Evolutionary conservation across 805 yeast genomes (phyloP).

Genomic region (Diddensiella santjacobensis): DNA sequence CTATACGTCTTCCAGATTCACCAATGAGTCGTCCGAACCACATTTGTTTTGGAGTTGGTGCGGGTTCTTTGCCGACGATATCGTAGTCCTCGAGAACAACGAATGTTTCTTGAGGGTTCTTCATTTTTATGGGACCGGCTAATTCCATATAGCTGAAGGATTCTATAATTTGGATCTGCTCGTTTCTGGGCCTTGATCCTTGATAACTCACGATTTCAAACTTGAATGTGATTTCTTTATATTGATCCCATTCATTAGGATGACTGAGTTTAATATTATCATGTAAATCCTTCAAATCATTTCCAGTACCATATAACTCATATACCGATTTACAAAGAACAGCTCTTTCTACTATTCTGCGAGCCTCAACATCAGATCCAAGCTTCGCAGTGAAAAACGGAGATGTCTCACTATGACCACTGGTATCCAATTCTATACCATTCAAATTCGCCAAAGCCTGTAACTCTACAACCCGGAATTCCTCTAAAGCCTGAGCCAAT

Average conservation of each 20-base stretch:
- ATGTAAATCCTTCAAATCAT: conserved; percentile 55
- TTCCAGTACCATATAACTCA: conserved; percentile 80
- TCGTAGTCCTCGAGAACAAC: conserved; percentile 72
- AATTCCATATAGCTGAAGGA: conserved; percentile 66
- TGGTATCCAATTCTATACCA: conserved; percentile 49
- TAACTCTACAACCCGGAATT: conserved; percentile 76
- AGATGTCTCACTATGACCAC: conserved; percentile 47
- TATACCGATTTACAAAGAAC: conserved; percentile 72
- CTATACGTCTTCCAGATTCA: conserved; percentile 56
- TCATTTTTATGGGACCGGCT: conserved; percentile 74
- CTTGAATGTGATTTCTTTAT: conserved; percentile 57
- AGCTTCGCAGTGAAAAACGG: conserved; percentile 75
- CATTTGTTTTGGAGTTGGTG: conserved; percentile 48
- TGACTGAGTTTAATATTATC: conserved; percentile 38
- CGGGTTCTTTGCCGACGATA: conserved; percentile 39
- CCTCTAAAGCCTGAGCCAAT: conserved; percentile 79
- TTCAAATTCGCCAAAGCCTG: conserved; percentile 74
- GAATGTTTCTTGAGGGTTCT: conserved; percentile 66
- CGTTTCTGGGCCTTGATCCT: conserved; percentile 53
- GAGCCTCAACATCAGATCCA: conserved; percentile 64
- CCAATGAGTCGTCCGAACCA: conserved; percentile 79
- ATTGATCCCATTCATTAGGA: conserved; percentile 30
- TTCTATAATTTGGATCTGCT: conserved; percentile 63
- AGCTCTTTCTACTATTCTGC: conserved; percentile 58
- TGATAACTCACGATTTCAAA: conserved; percentile 77